Percentiles rank a stretch among this genome's conserved stretches.
Conservation (phyloP, 768 basidiomycete genomes). For the Lactifluus piperatus region DNA sequence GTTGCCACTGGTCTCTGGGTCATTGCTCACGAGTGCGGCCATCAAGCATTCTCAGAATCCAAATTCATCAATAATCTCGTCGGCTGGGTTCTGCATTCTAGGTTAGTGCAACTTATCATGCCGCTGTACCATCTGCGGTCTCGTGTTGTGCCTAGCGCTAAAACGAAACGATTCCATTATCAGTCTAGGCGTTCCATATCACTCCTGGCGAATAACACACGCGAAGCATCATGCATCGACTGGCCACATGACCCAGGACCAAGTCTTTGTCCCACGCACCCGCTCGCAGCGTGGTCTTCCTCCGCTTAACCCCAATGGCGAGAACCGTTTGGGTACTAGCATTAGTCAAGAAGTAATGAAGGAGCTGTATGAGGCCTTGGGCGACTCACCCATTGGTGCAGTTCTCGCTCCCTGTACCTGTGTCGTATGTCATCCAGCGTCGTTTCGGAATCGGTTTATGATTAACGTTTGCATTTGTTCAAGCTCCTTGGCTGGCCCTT, state of each 20-base stretch:
- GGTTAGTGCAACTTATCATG: conserved; percentile 37
- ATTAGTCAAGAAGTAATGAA: conserved; percentile 58
- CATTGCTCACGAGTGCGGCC: conserved; percentile 90
- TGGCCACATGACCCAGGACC: conserved; percentile 88
- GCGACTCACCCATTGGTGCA: conserved; percentile 81
- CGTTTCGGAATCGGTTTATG: background rate
- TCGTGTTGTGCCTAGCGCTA: background rate
- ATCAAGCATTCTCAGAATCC: conserved; percentile 92
- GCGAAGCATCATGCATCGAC: conserved; percentile 94
- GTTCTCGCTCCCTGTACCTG: conserved; percentile 45
- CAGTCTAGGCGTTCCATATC: conserved; percentile 91
- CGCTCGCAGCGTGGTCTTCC: conserved; percentile 62
- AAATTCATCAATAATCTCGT: conserved; percentile 87
- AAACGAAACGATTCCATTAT: conserved; percentile 1
- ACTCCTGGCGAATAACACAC: conserved; percentile 93
- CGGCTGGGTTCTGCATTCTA: conserved; percentile 88
- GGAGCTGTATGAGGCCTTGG: conserved; percentile 78
- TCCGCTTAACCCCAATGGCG: conserved; percentile 55
- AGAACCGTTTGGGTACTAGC: conserved; percentile 55
- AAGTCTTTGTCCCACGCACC: conserved; percentile 93
- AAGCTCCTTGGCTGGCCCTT: conserved; percentile 80
- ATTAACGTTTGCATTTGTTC: background rate
- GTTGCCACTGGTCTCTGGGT: conserved; percentile 93
- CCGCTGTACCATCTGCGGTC: background rate
- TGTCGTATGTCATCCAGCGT: conserved; percentile 34